Conservation (phyloP, 1,139 yeast genomes). For the Saccharomyces hybrid region DNA sequence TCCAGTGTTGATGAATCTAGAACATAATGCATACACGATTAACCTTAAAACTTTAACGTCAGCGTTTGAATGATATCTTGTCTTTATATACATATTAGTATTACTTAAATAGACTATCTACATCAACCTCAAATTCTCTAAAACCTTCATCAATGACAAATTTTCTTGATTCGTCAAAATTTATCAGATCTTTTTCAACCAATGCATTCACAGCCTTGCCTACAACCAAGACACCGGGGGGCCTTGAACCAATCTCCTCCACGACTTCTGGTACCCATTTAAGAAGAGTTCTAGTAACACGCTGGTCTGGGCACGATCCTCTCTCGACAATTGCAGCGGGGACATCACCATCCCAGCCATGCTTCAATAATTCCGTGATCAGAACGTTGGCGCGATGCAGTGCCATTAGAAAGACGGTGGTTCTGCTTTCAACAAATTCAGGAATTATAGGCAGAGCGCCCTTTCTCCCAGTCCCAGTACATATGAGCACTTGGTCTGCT, state of each 20-base stretch:
- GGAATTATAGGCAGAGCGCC: constrained; percentile 81
- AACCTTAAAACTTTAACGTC: neutral
- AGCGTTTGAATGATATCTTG: neutral
- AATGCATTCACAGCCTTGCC: constrained; percentile 74
- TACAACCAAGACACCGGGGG: constrained; percentile 84
- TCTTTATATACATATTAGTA: neutral
- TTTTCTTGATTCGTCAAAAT: constrained; percentile 23
- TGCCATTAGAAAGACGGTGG: constrained; percentile 87
- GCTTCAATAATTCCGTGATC: constrained; percentile 48
- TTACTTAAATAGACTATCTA: constrained; percentile 4
- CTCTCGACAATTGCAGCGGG: constrained; percentile 87
- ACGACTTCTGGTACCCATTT: constrained; percentile 63
- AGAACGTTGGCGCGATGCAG: constrained; percentile 73
- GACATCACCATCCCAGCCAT: constrained; percentile 59
- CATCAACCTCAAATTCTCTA: constrained; percentile 14
- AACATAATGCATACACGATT: too few relatives aligned
- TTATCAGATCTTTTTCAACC: constrained; percentile 24
- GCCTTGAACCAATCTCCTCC: constrained; percentile 78
- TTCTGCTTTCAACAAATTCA: constrained; percentile 59
- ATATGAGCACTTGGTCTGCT: constrained; percentile 84
- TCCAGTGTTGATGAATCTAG: neutral
- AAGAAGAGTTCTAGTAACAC: constrained; percentile 70
- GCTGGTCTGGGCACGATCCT: constrained; percentile 89
- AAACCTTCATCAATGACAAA: constrained; percentile 52
- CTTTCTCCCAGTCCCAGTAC: constrained; percentile 91